A percentile compares a stretch with the other conserved stretches of the same genome.
Evolutionary conservation across 306 rosid genomes (phyloP).

Genomic region (Crotalaria pallida): DNA sequence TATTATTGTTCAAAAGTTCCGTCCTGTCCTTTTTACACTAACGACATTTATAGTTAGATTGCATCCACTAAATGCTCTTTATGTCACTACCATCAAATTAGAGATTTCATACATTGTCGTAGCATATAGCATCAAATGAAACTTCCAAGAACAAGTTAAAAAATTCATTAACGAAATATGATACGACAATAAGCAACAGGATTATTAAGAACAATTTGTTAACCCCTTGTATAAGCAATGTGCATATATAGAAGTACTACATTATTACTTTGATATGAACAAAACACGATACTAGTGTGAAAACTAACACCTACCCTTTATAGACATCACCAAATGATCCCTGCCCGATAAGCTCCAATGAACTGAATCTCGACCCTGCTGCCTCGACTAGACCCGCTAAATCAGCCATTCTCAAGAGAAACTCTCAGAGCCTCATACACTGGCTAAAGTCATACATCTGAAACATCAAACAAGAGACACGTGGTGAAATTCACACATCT

Average conservation of each 20-base stretch:
- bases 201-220: background rate
- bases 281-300: background rate
- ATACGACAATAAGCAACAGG: slow-evolving; percentile 12
- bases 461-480: slow-evolving; percentile 23
- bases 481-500: slow-evolving; percentile 21
- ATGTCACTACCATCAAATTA: slow-evolving; percentile 4
- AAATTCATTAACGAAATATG: background rate
- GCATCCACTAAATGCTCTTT: background rate
- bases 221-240: slow-evolving; percentile 5
- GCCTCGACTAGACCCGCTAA: slow-evolving; percentile 70
- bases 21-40: background rate
- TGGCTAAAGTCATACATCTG: slow-evolving; percentile 23
- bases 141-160: background rate
- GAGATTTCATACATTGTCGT: background rate
- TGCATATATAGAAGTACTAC: slow-evolving; percentile 1
- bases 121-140: background rate
- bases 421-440: slow-evolving; percentile 31
- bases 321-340: slow-evolving; percentile 97
- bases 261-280: background rate
- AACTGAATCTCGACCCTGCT: slow-evolving; percentile 76
- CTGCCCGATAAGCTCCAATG: slow-evolving; percentile 87
- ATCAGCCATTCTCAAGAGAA: slow-evolving; percentile 61
- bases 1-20: background rate
- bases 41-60: background rate
- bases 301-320: slow-evolving; percentile 65